Conservation (phyloP, 257 asterid species). For the Leptodermis oblonga region DNA sequence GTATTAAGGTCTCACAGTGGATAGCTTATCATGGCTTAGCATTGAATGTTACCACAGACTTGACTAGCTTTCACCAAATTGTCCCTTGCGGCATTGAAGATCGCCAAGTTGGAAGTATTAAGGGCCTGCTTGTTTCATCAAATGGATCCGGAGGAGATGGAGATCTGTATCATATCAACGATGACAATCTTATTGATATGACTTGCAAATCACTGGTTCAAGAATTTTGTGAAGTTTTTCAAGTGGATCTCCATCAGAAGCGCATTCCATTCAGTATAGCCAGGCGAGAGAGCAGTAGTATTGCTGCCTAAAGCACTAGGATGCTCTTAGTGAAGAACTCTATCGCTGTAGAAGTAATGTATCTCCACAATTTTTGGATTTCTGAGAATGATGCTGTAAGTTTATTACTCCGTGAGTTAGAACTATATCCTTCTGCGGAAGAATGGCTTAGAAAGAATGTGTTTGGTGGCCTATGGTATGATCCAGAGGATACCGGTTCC, state of each 20-base stretch:
- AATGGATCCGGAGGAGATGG: slow-evolving; percentile 17
- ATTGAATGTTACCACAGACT: slow-evolving; percentile 69
- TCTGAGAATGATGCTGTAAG: neutral
- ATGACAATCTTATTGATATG: slow-evolving; percentile 42
- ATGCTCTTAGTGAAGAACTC: neutral
- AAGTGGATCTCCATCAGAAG: slow-evolving; percentile 40
- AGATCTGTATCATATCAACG: slow-evolving; percentile 21
- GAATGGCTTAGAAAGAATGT: too few relatives aligned
- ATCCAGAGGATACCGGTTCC: too few relatives aligned
- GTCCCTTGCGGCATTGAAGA: slow-evolving; percentile 82
- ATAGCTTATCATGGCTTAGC: slow-evolving; percentile 81
- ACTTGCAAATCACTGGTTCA: slow-evolving; percentile 43
- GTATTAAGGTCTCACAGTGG: slow-evolving; percentile 71
- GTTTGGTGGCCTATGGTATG: too few relatives aligned
- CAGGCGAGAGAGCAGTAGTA: neutral
- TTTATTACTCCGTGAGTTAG: too few relatives aligned
- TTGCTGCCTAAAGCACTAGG: too few relatives aligned
- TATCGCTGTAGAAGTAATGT: neutral
- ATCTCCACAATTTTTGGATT: neutral
- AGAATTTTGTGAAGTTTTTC: slow-evolving; percentile 70
- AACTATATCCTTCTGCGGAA: too few relatives aligned
- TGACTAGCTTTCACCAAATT: slow-evolving; percentile 51
- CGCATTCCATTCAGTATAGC: slow-evolving; percentile 10
- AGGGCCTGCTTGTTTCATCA: slow-evolving; percentile 29
- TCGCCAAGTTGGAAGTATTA: slow-evolving; percentile 74